Evolutionary conservation across 2,329 filamentous ascomycete species (phyloP).

Genomic region (Botrytis squamosa): DNA sequence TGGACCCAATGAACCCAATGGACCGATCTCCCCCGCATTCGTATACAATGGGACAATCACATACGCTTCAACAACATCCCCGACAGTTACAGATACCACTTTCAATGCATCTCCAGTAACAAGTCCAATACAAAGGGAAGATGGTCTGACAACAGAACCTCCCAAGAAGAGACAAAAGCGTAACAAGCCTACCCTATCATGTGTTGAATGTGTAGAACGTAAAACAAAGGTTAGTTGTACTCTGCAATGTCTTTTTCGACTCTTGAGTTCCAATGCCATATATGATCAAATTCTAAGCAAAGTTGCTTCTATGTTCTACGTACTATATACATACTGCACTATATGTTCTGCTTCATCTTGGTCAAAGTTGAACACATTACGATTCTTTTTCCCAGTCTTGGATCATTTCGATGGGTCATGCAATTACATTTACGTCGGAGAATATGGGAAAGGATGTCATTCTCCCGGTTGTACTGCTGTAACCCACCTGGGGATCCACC

Average conservation of each 20-base stretch:
- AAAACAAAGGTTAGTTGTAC: conserved; percentile 67
- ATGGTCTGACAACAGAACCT: conserved; percentile 25
- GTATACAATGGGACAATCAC: conserved; percentile 22
- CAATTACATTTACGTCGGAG: background rate
- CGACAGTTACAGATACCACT: conserved; percentile 28
- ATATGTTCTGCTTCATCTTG: background rate
- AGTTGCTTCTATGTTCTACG: conserved; percentile 1
- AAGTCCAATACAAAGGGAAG: conserved; percentile 24
- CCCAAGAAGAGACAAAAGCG: conserved; percentile 71
- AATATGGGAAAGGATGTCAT: background rate
- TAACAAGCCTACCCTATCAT: conserved; percentile 80
- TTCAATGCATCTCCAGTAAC: conserved; percentile 19
- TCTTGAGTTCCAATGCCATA: background rate
- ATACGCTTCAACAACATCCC: conserved; percentile 23
- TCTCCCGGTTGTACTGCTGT: background rate
- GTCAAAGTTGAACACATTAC: background rate
- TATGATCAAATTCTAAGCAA: background rate
- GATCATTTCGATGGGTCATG: background rate
- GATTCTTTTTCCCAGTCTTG: background rate
- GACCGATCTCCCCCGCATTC: conserved; percentile 26
- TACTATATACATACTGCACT: background rate
- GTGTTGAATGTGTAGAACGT: conserved; percentile 75
- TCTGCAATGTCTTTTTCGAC: background rate
- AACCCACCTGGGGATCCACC: background rate
- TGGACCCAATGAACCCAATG: background rate